Evolutionary conservation across 495 filamentous ascomycete species (phyloP), one percentile per base, ranked within the genome.

Genomic region (Hypomontagnella submonticulosa): DNA sequence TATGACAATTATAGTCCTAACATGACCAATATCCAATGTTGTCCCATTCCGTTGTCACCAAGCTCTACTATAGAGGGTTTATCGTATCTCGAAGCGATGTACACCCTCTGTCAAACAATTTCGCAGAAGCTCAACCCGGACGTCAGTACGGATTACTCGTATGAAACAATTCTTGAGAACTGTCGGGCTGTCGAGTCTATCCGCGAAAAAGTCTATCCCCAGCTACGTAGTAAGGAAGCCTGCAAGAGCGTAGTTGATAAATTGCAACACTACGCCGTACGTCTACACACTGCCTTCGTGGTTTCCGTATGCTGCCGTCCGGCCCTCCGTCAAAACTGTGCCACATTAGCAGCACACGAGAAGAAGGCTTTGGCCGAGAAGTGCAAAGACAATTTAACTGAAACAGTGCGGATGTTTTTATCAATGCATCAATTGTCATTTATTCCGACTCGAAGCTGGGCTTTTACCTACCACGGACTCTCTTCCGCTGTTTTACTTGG

Each of bases 391-490:
- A 88, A 86, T 68, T 70, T 90, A 8, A 81, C 83, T 5, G 87
- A 89, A 69, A 89, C 86, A 9, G 85, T 90, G 1, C 82, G 87
- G 61, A 88, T 88, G 75, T 90, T 89, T 71, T 76, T 89, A 5
- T 85, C 87, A 10, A 85, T 90, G 77, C 86, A 88, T 61, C 86
- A 88, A 63, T 76, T 89, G 57, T 88, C 86, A 4, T 79, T 87
- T 1, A 87, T 87, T 42, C 86, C 87, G 0, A 85, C 84, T 5
- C 81, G 87, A 16, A 88, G 85, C 11, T 90, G 88, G 88, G 85
- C 86, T 4, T 85, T 89, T 43, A 84, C 86, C 0, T 88, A 89
- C 57, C 85, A 88, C 50, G 85, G 85, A 7, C 78, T 90, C 15
- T 86, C 84, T 32, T 88, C 86, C 2, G 88, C 87, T 1, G 80